Conservation (phyloP, 176 grass and related monocot species). For the Alloteropsis semialata region DNA sequence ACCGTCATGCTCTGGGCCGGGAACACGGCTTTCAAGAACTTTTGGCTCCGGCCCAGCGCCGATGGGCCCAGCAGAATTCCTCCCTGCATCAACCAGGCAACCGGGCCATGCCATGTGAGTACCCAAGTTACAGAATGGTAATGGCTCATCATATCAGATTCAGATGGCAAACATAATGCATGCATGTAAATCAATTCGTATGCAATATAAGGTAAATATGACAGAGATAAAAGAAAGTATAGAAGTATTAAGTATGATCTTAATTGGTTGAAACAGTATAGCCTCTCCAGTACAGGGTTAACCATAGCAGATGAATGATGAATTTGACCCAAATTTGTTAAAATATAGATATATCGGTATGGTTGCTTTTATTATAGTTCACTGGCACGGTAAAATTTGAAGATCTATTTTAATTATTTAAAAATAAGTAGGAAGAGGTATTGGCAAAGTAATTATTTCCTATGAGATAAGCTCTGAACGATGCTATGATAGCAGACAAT, state of each 20-base stretch:
- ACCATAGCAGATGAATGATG: no score
- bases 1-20: conserved; percentile 57
- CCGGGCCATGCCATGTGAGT: not conserved
- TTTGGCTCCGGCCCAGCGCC: conserved; percentile 68
- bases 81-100: conserved; percentile 42
- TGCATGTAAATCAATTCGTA: not conserved
- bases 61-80: conserved; percentile 71
- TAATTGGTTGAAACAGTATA: no score
- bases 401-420: not conserved
- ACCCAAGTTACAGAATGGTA: not conserved
- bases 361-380: no score
- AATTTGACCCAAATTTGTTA: not conserved
- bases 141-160: not conserved
- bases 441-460: not conserved
- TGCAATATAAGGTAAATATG: no score
- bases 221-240: no score
- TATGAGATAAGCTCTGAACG: not conserved
- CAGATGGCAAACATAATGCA: not conserved
- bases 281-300: no score
- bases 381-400: not conserved
- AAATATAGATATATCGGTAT: no score
- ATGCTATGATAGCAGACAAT: not conserved
- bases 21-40: conserved; percentile 61
- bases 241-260: no score
- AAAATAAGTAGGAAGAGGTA: not conserved